Evolutionary conservation across 192 early-diverging fungal species (phyloP).

Genomic region (Funneliformis geosporum): DNA sequence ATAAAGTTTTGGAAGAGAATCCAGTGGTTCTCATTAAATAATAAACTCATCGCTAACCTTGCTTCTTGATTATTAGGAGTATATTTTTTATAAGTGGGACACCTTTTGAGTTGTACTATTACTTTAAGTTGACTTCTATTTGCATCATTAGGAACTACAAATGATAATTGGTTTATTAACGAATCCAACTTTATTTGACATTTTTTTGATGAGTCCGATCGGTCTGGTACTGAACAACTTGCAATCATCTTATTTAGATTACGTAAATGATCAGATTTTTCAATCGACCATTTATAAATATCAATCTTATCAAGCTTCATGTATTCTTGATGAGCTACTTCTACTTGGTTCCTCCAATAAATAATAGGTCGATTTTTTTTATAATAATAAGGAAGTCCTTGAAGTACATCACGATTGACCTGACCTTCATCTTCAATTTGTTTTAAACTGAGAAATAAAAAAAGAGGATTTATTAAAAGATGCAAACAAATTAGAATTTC

Average conservation of each 20-base stretch:
- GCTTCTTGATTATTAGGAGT: neutral
- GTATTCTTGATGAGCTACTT: slow-evolving; percentile 18
- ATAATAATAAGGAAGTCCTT: neutral
- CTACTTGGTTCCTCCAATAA: slow-evolving; percentile 8
- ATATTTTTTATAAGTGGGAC: slow-evolving; percentile 19
- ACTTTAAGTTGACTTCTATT: neutral
- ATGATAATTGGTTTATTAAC: neutral
- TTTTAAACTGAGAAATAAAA: neutral
- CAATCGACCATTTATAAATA: neutral
- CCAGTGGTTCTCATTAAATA: slow-evolving; percentile 16
- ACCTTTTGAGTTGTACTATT: slow-evolving; percentile 2
- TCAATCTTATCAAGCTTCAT: neutral
- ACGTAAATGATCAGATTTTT: neutral
- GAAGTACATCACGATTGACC: neutral
- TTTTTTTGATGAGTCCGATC: neutral
- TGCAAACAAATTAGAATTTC: neutral
- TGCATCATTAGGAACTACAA: slow-evolving; percentile 13
- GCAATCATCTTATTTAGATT: neutral
- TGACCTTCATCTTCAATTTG: neutral
- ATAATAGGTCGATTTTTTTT: neutral
- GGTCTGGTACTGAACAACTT: neutral
- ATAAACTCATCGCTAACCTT: neutral
- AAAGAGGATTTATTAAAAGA: neutral
- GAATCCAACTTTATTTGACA: neutral
- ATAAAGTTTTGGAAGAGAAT: neutral